These are phyloP conservation scores for Ruellia speciosa DNA, from an alignment of 305 asterid genomes.

Conservation along the genomic window DNA sequence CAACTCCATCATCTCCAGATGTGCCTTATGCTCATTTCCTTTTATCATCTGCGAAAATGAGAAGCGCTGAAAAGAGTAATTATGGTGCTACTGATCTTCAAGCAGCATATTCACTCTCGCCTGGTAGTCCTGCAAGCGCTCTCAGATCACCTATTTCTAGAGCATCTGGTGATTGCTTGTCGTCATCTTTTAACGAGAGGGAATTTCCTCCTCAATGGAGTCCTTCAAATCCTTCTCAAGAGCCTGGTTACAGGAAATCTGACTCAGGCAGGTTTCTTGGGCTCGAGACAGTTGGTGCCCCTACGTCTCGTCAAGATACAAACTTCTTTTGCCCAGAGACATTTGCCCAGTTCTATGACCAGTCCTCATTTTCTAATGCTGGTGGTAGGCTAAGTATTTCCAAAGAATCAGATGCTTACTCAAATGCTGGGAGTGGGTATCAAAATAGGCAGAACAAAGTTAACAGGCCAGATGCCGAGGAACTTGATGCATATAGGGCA, in stretches of 20 bases:
- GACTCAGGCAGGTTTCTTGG: conserved; percentile 51
- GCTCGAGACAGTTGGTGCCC: conserved; percentile 30
- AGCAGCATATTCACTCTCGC: conserved; percentile 59
- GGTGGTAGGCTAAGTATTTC: conserved; percentile 95
- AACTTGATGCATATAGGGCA: conserved; percentile 96
- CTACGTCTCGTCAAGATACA: conserved; percentile 60
- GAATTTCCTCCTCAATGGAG: conserved; percentile 45
- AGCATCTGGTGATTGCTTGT: conserved; percentile 31
- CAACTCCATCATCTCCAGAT: conserved; percentile 98
- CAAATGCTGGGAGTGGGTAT: conserved; percentile 49
- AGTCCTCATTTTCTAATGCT: conserved; percentile 63
- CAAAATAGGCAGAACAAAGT: conserved; percentile 62
- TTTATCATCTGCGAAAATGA: conserved; percentile 53
- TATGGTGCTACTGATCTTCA: conserved; percentile 51
- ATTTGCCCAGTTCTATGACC: conserved; percentile 92
- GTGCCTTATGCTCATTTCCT: conserved; percentile 95
- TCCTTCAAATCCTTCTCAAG: conserved; percentile 31
- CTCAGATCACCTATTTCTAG: conserved; percentile 66
- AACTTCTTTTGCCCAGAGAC: conserved; percentile 98
- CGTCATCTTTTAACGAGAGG: conserved; percentile 43
- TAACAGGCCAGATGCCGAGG: conserved; percentile 73
- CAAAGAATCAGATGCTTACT: conserved; percentile 70
- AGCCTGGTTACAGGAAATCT: conserved; percentile 36
- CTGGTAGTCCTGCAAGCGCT: conserved; percentile 74
- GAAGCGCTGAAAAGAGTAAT: conserved; percentile 30